Base-by-base conservation (phyloP, 345 rosid species). In the Dipteronia sinensis region DNA sequence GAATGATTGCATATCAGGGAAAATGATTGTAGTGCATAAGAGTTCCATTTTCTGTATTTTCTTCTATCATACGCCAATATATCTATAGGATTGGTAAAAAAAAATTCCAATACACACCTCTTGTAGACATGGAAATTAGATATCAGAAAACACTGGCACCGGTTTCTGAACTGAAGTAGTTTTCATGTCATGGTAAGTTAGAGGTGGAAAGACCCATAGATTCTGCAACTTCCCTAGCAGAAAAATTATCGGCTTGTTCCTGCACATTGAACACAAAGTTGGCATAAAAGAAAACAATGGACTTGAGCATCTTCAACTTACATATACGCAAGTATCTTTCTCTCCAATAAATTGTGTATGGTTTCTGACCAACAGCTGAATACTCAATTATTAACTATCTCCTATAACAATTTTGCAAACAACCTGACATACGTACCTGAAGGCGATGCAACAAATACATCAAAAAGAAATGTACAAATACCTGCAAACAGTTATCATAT, bases 361-460 rank as follows among this genome's bases (percentile, higher is more conserved):
- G 20, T 56, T 12, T 20, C 64, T 11, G 31, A 25, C 19, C 17
- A 22, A 3, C 25, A 4, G 2, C 10, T 22, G 16, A 42, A 10
- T 0, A 2, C 16, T 51, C 61, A 40, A 6, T 4, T 31, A 10
- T 19, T 9, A 63, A 38, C 69, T 2, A 17, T 23, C 29, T 38
- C 49, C 65, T 34, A 69, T 44, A 73, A 23, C 47, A 44, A 42
- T 12, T n/a, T 1, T 12, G 4, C 10, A 7, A 66, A 75, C 29
- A 53, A 59, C 17, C 17, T 55, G 31, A 55, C 31, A 74, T 63
- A 11, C 74, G 9, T 87, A 97, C 99, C 95, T 97, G 98, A 83
- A 97, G 99, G 79, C 85, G 92, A 84, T 97, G 99, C 88, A 97
- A 40, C 82, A 97, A 86, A 83, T 91, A 97, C 99, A 97, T 97